A percentile compares a stretch with the other conserved stretches of the same genome.
Conservation (phyloP, 2,329 filamentous ascomycete genomes). For the Aureobasidium sp. region DNA sequence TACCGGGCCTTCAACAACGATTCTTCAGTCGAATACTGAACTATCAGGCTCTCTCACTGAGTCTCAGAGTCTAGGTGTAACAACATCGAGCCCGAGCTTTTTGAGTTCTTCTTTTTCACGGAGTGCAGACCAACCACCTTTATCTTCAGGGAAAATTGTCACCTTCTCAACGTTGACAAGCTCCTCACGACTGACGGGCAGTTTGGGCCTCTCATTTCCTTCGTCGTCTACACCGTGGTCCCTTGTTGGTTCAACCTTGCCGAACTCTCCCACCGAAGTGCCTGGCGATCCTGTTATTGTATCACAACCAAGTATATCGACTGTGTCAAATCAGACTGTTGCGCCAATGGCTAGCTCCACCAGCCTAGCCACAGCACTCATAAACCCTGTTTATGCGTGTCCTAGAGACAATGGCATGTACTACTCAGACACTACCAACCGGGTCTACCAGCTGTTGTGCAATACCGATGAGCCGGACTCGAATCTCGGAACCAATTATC, state of each 20-base stretch:
- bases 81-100: not conserved
- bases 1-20: not conserved
- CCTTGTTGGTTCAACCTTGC: no score
- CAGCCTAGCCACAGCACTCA: conserved; percentile 13
- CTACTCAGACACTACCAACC: conserved; percentile 18
- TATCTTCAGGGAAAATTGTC: not conserved
- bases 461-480: conserved; percentile 15
- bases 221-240: not conserved
- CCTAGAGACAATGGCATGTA: conserved; percentile 19
- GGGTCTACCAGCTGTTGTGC: conserved; percentile 20
- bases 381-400: conserved; percentile 18
- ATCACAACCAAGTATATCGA: not conserved
- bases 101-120: not conserved
- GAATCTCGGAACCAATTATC: conserved; percentile 11
- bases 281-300: not conserved
- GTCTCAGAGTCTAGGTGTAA: not conserved
- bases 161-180: not conserved
- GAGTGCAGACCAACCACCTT: not conserved
- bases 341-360: not conserved
- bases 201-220: not conserved
- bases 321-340: not conserved
- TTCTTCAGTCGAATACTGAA: not conserved
- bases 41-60: not conserved
- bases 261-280: not conserved
- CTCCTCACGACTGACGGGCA: no score